Percentiles rank a stretch among this genome's conserved stretches.
These are phyloP conservation scores for Trametes cinnabarina DNA, from an alignment of 768 basidiomycete species.

Conservation along the genomic window DNA sequence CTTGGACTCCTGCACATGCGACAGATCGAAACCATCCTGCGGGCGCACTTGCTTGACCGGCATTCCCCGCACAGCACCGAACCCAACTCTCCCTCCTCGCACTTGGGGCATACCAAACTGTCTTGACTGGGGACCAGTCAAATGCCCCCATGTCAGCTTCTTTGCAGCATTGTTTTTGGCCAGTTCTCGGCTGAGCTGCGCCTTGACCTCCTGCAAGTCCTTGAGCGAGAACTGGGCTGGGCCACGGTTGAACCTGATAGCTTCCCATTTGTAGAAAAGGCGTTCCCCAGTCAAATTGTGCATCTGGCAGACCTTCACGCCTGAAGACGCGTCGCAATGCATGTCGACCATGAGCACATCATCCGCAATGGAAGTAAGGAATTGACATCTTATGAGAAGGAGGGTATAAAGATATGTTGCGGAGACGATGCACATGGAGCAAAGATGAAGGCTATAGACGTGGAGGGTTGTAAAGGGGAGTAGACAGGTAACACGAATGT, in stretches of 20 bases:
- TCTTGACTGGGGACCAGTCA: constrained; percentile 20
- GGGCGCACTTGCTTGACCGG: constrained; percentile 13
- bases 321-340: constrained; percentile 37
- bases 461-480: no score
- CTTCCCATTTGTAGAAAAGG: constrained; percentile 71
- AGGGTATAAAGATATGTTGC: no score
- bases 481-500: no score
- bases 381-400: no score
- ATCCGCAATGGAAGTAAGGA: neutral
- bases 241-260: constrained; percentile 34
- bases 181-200: constrained; percentile 44
- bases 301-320: constrained; percentile 60
- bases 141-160: constrained; percentile 25
- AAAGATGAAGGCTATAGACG: no score
- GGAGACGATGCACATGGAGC: no score
- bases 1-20: constrained; percentile 9
- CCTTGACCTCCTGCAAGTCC: constrained; percentile 42
- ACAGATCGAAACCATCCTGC: constrained; percentile 20
- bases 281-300: constrained; percentile 52
- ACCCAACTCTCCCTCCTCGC: neutral
- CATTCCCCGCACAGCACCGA: neutral
- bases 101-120: constrained; percentile 11
- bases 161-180: constrained; percentile 30
- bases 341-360: no score
- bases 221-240: constrained; percentile 41